Base-by-base conservation (phyloP, 2,329 filamentous ascomycete species). In the Paecilomyces niveus region DNA sequence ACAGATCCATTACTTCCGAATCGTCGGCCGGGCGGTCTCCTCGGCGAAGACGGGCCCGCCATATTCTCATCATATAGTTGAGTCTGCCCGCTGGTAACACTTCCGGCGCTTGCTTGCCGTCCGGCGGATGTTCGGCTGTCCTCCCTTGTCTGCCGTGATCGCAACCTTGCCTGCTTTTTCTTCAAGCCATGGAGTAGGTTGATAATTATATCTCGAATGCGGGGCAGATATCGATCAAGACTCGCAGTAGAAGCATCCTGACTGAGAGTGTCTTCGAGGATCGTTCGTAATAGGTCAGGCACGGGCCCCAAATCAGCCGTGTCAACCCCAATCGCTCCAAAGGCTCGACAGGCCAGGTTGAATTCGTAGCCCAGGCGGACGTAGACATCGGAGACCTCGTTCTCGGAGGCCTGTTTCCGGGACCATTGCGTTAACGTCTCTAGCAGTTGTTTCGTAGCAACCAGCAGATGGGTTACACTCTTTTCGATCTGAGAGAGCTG, bases 381-480 rank as follows among this genome's bases (percentile, higher is more conserved):
- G 72, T 99, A 99, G 67, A 99, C 94, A 73, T 99, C 94, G 11
- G 94, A 97, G 60, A 99, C 94, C 73, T 97, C 90, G 61, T 88
- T 89, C 76, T 99, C 94, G 63, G 91, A 92, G 57, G 94, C 92
- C 68, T 89, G 87, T 62, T 90, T 89, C 58, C 93, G 90, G 60
- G 94, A 99, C 94, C 94, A 99, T 81, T 96, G 89, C 53, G 94
- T 99, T 62, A 99, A 81, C 5, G 93, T 99, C 79, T 99, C 94
- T 62, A 99, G 87, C 2, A 99, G 86, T 76, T 97, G 92, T 74
- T 99, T 99, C 33, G 94, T 99, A 35, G 94, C 94, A 64, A 99
- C 93, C 35, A 99, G 86, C 52, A 99, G 88, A 73, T 99, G 94
- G 10, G 93, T 97, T 63, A 99, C 94, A 73, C 92, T 97, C 80